Evolutionary conservation across 169 alveolate genomes (phyloP).

Genomic region (Plasmodium fragile): DNA sequence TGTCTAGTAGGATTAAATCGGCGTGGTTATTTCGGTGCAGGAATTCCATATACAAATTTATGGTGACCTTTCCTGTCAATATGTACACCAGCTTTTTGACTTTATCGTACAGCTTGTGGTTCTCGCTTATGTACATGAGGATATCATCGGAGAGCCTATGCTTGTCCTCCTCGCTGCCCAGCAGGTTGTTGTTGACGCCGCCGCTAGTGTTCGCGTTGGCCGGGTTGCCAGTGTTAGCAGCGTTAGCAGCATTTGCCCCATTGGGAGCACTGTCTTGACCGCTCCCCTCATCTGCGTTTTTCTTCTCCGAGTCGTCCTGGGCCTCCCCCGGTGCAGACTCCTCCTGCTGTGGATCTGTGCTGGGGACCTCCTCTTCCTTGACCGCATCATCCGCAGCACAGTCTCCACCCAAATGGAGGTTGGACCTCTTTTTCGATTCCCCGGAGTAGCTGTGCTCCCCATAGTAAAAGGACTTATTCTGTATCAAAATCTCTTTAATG

Average conservation of each 20-base stretch:
- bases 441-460: conserved; percentile 28
- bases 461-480: conserved; percentile 21
- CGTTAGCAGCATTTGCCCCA: neutral
- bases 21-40: conserved; percentile 92
- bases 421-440: neutral
- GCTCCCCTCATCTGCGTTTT: neutral
- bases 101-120: conserved; percentile 69
- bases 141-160: conserved; percentile 16
- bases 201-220: neutral
- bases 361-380: neutral
- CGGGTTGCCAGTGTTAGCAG: neutral
- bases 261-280: neutral
- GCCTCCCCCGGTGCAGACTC: neutral
- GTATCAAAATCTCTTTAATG: conserved; percentile 32
- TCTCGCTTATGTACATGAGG: conserved; percentile 28
- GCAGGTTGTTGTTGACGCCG: neutral
- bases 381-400: neutral
- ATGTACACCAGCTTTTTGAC: conserved; percentile 79
- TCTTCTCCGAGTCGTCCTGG: neutral
- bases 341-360: neutral
- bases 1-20: conserved; percentile 89
- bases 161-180: neutral
- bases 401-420: neutral
- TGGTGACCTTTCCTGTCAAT: conserved; percentile 87
- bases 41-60: conserved; percentile 88